Evolutionary conservation across 805 yeast genomes (phyloP).

Genomic region (Ogataea trehalophila): DNA sequence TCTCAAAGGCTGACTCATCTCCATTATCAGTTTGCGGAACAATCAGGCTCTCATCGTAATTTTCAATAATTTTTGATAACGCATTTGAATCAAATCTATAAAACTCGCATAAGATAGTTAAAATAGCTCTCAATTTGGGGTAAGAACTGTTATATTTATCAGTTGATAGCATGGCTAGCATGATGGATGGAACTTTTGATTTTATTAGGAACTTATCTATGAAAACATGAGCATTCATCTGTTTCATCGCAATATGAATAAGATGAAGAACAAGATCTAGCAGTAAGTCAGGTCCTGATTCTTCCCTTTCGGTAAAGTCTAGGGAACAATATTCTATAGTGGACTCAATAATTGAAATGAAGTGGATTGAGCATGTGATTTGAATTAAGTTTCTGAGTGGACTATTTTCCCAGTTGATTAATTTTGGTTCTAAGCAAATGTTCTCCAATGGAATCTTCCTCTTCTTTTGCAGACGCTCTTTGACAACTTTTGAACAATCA

Average conservation of each 20-base stretch:
- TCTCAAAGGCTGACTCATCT: slow-evolving; percentile 41
- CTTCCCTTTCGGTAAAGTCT: slow-evolving; percentile 4
- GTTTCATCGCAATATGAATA: slow-evolving; percentile 55
- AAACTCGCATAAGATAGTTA: slow-evolving; percentile 22
- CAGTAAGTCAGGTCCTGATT: slow-evolving; percentile 45
- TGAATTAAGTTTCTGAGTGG: slow-evolving; percentile 43
- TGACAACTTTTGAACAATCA: slow-evolving; percentile 67
- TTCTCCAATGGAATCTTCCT: slow-evolving; percentile 37
- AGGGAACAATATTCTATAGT: slow-evolving; percentile 37
- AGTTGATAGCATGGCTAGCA: slow-evolving; percentile 37
- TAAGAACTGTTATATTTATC: slow-evolving; percentile 41
- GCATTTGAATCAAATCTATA: slow-evolving; percentile 21
- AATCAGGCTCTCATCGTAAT: slow-evolving; percentile 23
- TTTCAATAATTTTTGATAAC: slow-evolving; percentile 33
- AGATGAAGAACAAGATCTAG: slow-evolving; percentile 60
- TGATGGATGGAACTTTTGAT: slow-evolving; percentile 19
- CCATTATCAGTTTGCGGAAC: slow-evolving; percentile 5
- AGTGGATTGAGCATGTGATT: slow-evolving; percentile 49
- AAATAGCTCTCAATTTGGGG: slow-evolving; percentile 54
- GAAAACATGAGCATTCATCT: slow-evolving; percentile 28
- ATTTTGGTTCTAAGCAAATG: slow-evolving; percentile 54
- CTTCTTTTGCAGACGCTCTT: slow-evolving; percentile 41
- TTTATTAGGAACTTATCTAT: slow-evolving; percentile 6
- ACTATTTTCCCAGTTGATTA: slow-evolving; percentile 33
- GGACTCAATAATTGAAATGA: slow-evolving; percentile 48